A percentile compares a stretch with the other conserved stretches of the same genome.
phyloP scores from a whole-genome alignment of 176 grass and related monocot species.

The Tillandsia leiboldiana region DNA sequence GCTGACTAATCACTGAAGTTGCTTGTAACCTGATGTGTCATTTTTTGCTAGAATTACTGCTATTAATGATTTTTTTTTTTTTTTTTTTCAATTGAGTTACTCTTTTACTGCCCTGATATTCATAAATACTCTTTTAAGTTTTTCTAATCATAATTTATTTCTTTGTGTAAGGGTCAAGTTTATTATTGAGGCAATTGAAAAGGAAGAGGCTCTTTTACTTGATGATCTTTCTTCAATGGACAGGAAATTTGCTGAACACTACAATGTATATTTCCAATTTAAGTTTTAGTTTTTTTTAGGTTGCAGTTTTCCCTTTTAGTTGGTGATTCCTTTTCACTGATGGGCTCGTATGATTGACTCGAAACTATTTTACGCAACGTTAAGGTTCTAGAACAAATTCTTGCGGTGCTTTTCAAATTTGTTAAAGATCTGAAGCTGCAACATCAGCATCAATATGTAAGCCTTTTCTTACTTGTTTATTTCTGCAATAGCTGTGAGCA shows the following conservation, averaged over 20 bases:
- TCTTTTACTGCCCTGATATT: background rate
- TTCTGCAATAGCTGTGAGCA: background rate
- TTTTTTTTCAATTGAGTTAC: background rate
- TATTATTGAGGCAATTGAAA: constrained; percentile 90
- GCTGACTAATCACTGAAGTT: no score
- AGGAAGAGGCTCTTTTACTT: constrained; percentile 70
- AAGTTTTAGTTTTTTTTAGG: background rate
- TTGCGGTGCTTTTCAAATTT: constrained; percentile 82
- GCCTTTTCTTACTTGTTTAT: constrained; percentile 5
- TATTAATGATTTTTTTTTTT: background rate
- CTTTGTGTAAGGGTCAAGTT: constrained; percentile 60
- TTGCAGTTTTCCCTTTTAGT: background rate
- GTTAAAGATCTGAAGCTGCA: constrained; percentile 96
- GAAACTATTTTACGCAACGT: background rate
- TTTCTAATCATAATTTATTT: background rate
- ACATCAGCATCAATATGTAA: constrained; percentile 96
- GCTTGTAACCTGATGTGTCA: no score
- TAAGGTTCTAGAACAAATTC: constrained; percentile 97
- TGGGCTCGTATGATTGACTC: background rate
- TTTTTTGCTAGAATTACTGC: background rate
- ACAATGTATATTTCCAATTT: constrained; percentile 42
- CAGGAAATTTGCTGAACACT: constrained; percentile 97
- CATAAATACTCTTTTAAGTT: constrained; percentile 3
- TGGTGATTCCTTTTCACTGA: constrained; percentile 2
- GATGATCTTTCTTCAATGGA: constrained; percentile 96